Conservation (phyloP, 2,329 filamentous ascomycete species). For the Aspergillus caelatus region DNA sequence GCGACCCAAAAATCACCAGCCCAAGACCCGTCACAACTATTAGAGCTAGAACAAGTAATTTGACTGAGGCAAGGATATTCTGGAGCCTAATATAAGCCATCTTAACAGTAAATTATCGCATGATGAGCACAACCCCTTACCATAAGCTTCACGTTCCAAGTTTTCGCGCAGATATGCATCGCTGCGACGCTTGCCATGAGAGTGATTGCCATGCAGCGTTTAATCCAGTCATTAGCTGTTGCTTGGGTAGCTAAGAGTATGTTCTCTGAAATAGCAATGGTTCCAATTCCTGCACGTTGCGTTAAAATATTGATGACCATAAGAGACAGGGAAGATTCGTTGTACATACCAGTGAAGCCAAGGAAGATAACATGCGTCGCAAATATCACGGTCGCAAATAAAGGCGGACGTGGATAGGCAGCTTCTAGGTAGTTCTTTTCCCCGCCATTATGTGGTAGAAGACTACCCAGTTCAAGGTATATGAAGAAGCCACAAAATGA, state of each 20-base stretch:
- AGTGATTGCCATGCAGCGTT: constrained; percentile 67
- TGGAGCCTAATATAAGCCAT: background rate
- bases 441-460: constrained; percentile 68
- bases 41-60: constrained; percentile 66
- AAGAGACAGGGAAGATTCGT: background rate
- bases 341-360: constrained; percentile 54
- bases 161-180: constrained; percentile 65
- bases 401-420: constrained; percentile 62
- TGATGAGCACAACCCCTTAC: background rate
- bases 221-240: constrained; percentile 67
- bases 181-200: constrained; percentile 68
- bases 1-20: constrained; percentile 62
- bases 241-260: constrained; percentile 67
- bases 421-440: constrained; percentile 71
- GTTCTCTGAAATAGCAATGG: constrained; percentile 71
- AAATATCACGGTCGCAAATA: constrained; percentile 65
- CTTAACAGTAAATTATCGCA: background rate
- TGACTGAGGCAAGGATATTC: constrained; percentile 67
- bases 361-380: constrained; percentile 64
- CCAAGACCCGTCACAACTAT: constrained; percentile 66
- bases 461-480: constrained; percentile 67
- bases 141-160: constrained; percentile 69
- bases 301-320: background rate
- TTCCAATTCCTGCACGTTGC: constrained; percentile 56
- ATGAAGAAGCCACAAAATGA: constrained; percentile 63